These are phyloP conservation scores for Limnanthes douglasii DNA, from an alignment of 345 rosid genomes.

Conservation along the genomic window DNA sequence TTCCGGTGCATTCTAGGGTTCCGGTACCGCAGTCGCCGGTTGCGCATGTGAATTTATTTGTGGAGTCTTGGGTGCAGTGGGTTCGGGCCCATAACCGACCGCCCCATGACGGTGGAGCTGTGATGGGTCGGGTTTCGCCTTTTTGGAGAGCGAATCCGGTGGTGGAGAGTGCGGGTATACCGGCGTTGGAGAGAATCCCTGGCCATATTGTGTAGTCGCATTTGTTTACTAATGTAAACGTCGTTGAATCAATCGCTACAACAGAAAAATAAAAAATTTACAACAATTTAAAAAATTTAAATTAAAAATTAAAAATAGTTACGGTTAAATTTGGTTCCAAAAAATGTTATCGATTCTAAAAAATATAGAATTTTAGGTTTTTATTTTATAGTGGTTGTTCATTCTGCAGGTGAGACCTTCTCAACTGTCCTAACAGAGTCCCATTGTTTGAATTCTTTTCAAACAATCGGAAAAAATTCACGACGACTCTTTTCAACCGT, in stretches of 20 bases:
- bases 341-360: no score
- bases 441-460: no score
- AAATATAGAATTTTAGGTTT: no score
- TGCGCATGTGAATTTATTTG: conserved; percentile 49
- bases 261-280: not conserved
- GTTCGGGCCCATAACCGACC: conserved; percentile 96
- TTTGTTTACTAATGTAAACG: conserved; percentile 50
- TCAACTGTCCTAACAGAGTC: no score
- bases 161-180: conserved; percentile 40
- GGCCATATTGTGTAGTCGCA: conserved; percentile 87
- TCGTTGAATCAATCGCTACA: conserved; percentile 32
- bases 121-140: conserved; percentile 36
- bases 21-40: conserved; percentile 90
- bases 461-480: no score
- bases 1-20: conserved; percentile 58
- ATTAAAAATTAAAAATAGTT: no score
- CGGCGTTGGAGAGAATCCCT: conserved; percentile 69
- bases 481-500: no score
- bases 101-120: conserved; percentile 76
- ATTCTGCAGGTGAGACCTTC: no score
- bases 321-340: no score
- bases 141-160: conserved; percentile 72
- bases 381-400: no score
- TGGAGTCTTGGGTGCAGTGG: conserved; percentile 43
- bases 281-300: no score